phyloP scores from a whole-genome alignment of 495 filamentous ascomycete genomes.

The Hypoxylon lienhwacheense region DNA sequence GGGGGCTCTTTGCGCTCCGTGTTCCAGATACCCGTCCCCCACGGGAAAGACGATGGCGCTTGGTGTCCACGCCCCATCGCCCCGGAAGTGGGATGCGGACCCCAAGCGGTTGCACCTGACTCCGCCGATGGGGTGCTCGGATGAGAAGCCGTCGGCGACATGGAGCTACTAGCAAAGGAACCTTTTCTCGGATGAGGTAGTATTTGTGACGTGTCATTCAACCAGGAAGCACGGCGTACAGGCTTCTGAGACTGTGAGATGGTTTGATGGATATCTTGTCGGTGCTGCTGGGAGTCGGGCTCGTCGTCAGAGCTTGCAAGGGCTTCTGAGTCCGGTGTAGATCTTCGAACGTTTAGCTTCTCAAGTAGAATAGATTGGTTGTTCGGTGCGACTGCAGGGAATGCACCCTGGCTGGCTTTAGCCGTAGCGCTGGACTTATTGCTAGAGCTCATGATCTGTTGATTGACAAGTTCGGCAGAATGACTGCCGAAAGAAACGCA shows the following conservation, averaged over 20 bases:
- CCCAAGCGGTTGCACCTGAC: conserved; percentile 63
- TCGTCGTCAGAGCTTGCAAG: conserved; percentile 93
- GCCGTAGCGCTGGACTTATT: conserved; percentile 46
- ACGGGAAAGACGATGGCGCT: conserved; percentile 62
- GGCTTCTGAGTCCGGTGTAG: conserved; percentile 91
- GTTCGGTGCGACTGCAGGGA: conserved; percentile 45
- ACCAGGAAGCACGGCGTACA: conserved; percentile 61
- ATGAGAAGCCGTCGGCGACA: conserved; percentile 76
- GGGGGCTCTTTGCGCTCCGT: conserved; percentile 76
- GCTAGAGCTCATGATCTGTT: conserved; percentile 51
- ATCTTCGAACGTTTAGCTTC: conserved; percentile 70
- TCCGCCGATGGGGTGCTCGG: conserved; percentile 74
- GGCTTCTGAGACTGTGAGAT: conserved; percentile 53
- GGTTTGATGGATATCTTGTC: conserved; percentile 50
- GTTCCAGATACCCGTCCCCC: conserved; percentile 79
- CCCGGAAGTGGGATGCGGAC: conserved; percentile 52
- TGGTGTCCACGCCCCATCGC: conserved; percentile 62
- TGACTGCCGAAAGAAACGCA: conserved; percentile 13
- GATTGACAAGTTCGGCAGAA: conserved; percentile 18
- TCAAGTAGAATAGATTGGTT: conserved; percentile 68
- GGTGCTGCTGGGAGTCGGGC: conserved; percentile 58
- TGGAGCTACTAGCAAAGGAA: conserved; percentile 65
- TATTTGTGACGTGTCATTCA: conserved; percentile 58
- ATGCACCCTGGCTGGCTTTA: conserved; percentile 46
- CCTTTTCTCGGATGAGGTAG: conserved; percentile 53